Percentiles rank a stretch among this genome's conserved stretches.
Conservation (phyloP, 352 stramenopile genomes). For the Pilasporangium apinafurcum region DNA sequence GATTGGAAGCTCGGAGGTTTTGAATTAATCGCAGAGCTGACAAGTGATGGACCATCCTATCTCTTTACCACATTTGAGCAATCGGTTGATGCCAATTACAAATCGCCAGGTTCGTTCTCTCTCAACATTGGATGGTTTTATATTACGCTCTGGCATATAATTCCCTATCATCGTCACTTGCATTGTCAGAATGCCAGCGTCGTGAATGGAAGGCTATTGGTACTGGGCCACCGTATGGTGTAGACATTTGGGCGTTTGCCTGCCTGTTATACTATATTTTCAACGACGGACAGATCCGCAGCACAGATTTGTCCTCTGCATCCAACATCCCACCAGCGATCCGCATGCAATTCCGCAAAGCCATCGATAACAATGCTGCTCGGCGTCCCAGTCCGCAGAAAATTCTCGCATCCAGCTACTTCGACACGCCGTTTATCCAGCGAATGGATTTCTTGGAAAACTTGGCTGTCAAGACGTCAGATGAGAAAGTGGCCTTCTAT, state of each 20-base stretch:
- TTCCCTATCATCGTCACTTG: slow-evolving; percentile 18
- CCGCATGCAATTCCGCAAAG: slow-evolving; percentile 71
- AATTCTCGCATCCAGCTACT: slow-evolving; percentile 85
- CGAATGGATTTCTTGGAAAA: slow-evolving; percentile 93
- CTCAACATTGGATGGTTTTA: too few species aligned
- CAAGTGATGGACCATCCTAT: slow-evolving; percentile 67
- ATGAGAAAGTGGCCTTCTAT: slow-evolving; percentile 93
- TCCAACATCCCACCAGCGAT: slow-evolving; percentile 65
- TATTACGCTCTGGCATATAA: not conserved
- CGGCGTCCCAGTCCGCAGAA: slow-evolving; percentile 81
- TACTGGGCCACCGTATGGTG: slow-evolving; percentile 34
- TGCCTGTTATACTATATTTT: slow-evolving; percentile 76
- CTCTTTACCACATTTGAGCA: slow-evolving; percentile 81
- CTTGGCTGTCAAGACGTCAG: slow-evolving; percentile 88
- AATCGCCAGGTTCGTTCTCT: slow-evolving; percentile 72
- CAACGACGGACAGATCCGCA: slow-evolving; percentile 59
- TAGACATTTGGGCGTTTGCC: slow-evolving; percentile 77
- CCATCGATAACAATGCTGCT: slow-evolving; percentile 58
- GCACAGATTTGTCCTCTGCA: slow-evolving; percentile 44
- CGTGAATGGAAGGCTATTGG: slow-evolving; percentile 66
- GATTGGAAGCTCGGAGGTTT: slow-evolving; percentile 96
- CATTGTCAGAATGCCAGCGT: slow-evolving; percentile 60
- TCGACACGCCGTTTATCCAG: slow-evolving; percentile 91
- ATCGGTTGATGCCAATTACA: slow-evolving; percentile 75
- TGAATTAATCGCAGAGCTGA: slow-evolving; percentile 86